Evolutionary conservation across 2,329 filamentous ascomycete genomes (phyloP).

Genomic region (Neocucurbitaria cava): DNA sequence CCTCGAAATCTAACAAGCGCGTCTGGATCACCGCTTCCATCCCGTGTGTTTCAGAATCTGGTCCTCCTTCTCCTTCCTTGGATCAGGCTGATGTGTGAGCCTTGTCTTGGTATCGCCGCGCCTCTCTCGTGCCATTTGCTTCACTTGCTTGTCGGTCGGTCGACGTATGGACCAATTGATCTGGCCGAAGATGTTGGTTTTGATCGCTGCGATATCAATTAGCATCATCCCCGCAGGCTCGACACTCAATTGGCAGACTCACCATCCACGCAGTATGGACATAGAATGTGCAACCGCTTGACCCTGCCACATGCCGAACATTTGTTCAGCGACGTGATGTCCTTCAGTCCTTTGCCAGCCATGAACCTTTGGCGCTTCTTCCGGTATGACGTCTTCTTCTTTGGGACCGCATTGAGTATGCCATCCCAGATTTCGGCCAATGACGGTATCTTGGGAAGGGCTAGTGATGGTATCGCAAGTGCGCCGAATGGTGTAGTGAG

Average conservation of each 20-base stretch:
- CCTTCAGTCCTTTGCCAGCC: constrained; percentile 93
- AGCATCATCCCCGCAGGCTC: constrained; percentile 1
- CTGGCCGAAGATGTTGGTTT: constrained; percentile 43
- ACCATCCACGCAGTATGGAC: constrained; percentile 86
- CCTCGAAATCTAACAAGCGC: neutral
- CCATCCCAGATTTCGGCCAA: constrained; percentile 92
- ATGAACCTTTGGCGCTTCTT: constrained; percentile 93
- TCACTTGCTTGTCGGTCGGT: constrained; percentile 38
- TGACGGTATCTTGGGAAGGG: constrained; percentile 48
- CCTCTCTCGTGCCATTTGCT: constrained; percentile 35
- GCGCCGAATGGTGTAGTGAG: constrained; percentile 67
- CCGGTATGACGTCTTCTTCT: constrained; percentile 98
- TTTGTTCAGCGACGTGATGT: constrained; percentile 84
- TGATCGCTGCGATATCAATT: constrained; percentile 35
- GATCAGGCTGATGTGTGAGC: constrained; percentile 27
- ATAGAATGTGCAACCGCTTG: constrained; percentile 89
- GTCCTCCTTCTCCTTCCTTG: constrained; percentile 34
- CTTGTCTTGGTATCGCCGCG: constrained; percentile 18
- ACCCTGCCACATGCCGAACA: constrained; percentile 87
- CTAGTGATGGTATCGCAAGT: constrained; percentile 60
- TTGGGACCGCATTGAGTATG: constrained; percentile 88
- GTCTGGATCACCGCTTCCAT: constrained; percentile 26
- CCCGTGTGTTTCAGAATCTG: constrained; percentile 37
- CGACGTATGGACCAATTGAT: constrained; percentile 34
- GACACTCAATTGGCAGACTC: constrained; percentile 43